These are phyloP conservation scores for Suillus decipiens DNA, from an alignment of 768 basidiomycete genomes.

Conservation along the genomic window DNA sequence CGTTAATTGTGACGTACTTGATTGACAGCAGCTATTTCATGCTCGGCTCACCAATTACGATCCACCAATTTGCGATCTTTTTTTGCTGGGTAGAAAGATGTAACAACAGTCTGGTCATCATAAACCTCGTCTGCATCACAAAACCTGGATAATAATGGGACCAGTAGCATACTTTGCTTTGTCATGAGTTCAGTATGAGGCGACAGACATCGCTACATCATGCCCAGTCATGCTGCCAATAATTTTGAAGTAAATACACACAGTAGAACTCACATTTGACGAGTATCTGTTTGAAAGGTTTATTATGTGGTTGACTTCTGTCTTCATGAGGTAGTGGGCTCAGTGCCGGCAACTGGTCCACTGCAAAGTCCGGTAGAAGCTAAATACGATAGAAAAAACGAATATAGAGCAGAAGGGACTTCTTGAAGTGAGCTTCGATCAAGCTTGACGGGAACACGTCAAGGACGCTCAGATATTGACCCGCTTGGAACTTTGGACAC, in stretches of 20 bases:
- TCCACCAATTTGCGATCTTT: constrained; percentile 74
- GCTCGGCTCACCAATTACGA: constrained; percentile 84
- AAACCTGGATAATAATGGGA: constrained; percentile 81
- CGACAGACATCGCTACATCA: not conserved
- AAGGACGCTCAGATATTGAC: too few relatives aligned
- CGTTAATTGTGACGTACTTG: constrained; percentile 81
- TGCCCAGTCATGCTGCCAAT: not conserved
- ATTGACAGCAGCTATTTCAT: constrained; percentile 77
- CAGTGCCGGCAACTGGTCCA: too few relatives aligned
- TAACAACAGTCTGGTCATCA: constrained; percentile 79
- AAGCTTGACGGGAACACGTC: too few relatives aligned
- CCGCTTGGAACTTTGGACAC: too few relatives aligned
- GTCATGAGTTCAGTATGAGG: constrained; percentile 71
- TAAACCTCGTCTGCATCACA: constrained; percentile 77
- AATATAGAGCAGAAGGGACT: too few relatives aligned
- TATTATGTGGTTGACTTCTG: not conserved
- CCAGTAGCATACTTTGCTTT: constrained; percentile 86
- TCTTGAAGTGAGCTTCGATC: too few relatives aligned
- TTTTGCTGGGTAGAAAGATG: constrained; percentile 88
- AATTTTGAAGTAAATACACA: not conserved
- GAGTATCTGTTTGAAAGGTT: not conserved
- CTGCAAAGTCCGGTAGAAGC: too few relatives aligned
- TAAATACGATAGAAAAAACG: too few relatives aligned
- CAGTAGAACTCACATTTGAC: too few relatives aligned
- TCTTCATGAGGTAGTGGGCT: too few relatives aligned